Base-by-base conservation (phyloP, 352 stramenopile species). In the Thraustochytrium striatum region DNA sequence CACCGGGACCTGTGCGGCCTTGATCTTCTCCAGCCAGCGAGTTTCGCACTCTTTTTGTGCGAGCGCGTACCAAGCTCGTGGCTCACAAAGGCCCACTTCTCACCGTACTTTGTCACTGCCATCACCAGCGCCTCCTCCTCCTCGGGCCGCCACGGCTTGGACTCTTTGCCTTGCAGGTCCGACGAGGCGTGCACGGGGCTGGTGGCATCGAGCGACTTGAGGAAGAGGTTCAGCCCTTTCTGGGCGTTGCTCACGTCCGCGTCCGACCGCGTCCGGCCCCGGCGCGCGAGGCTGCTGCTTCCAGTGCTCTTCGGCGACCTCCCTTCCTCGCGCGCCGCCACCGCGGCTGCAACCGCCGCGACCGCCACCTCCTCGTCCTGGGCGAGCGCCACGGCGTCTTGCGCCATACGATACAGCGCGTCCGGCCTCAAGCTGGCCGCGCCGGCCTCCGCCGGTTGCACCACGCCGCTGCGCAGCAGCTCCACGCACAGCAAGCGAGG, bases 71-170 rank as follows among this genome's bases (percentile, higher is more conserved):
- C n/a, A n/a, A n/a, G n/a, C 13, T 8, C 52, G 65, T 75, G 52
- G 9, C 30, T 36, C 3, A 75, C 65, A 39, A 75, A 75, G 30
- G 30, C 65, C 65, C 65, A 75, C 28, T 75, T 43, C 30, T 75
- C 65, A 21, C 65, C 65, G 44, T 75, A 75, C 13, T 70, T 72
- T 7, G 65, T 16, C 16, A 75, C 65, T 25, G 43, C 65, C 16
- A 41, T 36, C 16, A 72, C 44, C 9, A 75, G 38, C 13, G 52
- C 44, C 11, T 7, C 19, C 0, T 75, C 65, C 44, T 75, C 65
- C 28, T 75, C 30, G 5, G 30, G 35, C 21, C 11, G 41, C 65
- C 65, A 75, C 0, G 43, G 38, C 11, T 11, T 21, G 7, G 53
- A 32, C 53, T 36, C 5, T 19, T 7, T 47, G 8, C 43, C 8